Conservation (phyloP, 805 yeast genomes). For the Kodamaea restingae region DNA sequence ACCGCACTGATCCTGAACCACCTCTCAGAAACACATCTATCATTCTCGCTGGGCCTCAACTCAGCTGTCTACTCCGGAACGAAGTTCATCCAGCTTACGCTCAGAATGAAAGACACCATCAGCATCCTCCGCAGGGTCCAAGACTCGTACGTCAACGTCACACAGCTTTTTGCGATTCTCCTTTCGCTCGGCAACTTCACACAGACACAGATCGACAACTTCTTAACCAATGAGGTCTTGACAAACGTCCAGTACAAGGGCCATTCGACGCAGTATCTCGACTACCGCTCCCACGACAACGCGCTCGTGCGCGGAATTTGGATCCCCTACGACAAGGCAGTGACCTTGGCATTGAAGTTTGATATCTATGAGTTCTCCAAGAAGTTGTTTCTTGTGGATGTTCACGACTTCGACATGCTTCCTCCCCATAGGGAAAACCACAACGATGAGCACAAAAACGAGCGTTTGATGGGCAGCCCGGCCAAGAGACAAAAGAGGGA, state of each 20-base stretch:
- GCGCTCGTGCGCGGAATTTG: constrained; percentile 32
- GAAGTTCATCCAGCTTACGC: constrained; percentile 33
- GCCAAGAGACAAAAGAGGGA: constrained; percentile 24
- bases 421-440: constrained; percentile 22
- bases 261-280: constrained; percentile 17
- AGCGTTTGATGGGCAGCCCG: constrained; percentile 30
- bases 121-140: constrained; percentile 37
- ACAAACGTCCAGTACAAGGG: constrained; percentile 29
- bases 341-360: constrained; percentile 33
- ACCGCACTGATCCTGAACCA: constrained; percentile 35
- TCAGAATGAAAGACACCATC: constrained; percentile 15
- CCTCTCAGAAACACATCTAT: constrained; percentile 34
- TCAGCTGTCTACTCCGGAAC: constrained; percentile 35
- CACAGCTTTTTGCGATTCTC: constrained; percentile 34
- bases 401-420: constrained; percentile 39
- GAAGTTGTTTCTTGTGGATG: constrained; percentile 39
- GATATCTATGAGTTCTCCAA: constrained; percentile 37
- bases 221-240: constrained; percentile 30
- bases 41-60: constrained; percentile 16
- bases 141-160: constrained; percentile 38
- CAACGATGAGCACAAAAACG: constrained; percentile 15
- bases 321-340: constrained; percentile 44
- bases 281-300: constrained; percentile 28
- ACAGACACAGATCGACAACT: constrained; percentile 25
- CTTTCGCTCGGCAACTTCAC: constrained; percentile 25